Base-by-base conservation (phyloP, 148 eudicot species). In the Fallopia convolvulus region DNA sequence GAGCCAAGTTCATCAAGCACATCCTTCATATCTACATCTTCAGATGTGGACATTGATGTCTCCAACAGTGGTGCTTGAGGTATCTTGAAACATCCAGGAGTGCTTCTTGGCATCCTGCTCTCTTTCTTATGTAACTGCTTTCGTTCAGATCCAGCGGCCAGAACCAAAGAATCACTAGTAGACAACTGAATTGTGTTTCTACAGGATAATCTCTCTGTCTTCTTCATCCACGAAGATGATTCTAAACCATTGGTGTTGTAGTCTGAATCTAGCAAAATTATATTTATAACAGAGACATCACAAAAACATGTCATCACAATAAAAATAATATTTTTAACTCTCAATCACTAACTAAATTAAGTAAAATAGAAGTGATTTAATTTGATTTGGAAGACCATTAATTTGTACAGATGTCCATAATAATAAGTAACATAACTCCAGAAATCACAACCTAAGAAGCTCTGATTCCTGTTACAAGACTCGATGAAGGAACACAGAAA, bases 51-150 rank as follows among this genome's bases (percentile, higher is more conserved):
- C 70, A 75, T 70, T 33, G 75, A 76, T 74, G 75, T 75, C 76
- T 90, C 93, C 70, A 81, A 40, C 74, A 83, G 91, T 72, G 82
- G 80, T 82, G 84, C 76, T 78, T 90, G 84, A 21, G 87, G 85
- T 85, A 83, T 89, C 83, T 83, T 90, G 53, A 87, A 82, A 80
- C 77, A 58, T 81, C 86, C 88, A 81, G 77, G 81, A 73, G 81
- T 86, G 53, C 72, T 85, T 86, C 84, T 87, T 65, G 83, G 78
- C 70, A 79, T 76, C 81, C 88, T 91, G 68, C 88, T 88, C 63
- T 79, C 78, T 84, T 83, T 90, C 75, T 81, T 75, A 6, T 85
- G 85, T 78, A 78, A 72, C 74, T 80, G 88, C 81, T 91, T 93
- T 75, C 81, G 90, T 47, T 87, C 97, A 46, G 68, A 76, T 14